Evolutionary conservation across 306 rosid genomes (phyloP).

Genomic region (Morella rubra): DNA sequence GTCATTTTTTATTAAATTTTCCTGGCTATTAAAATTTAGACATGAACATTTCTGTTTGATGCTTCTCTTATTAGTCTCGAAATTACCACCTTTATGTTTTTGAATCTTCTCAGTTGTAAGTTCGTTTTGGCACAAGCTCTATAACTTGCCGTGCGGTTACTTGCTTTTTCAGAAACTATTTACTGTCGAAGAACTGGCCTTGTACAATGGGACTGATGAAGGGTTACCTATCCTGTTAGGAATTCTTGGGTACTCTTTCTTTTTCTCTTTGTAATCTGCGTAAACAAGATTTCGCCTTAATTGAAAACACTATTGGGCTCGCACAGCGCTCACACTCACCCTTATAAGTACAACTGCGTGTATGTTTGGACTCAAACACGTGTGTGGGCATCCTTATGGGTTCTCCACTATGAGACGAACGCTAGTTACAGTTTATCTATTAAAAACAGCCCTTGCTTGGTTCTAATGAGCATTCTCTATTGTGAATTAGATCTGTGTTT

Average conservation of each 20-base stretch:
- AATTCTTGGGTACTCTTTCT: constrained; percentile 71
- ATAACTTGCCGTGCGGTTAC: constrained; percentile 12
- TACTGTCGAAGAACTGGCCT: constrained; percentile 64
- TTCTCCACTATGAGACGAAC: not conserved
- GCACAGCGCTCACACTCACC: no score
- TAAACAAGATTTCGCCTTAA: not conserved
- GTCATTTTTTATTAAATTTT: no score
- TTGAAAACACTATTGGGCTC: no score
- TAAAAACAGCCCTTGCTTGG: not conserved
- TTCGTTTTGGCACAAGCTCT: constrained; percentile 23
- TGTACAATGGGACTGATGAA: constrained; percentile 80
- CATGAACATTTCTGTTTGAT: not conserved
- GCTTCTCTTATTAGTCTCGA: not conserved
- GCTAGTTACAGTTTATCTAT: not conserved
- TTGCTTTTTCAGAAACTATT: constrained; percentile 61
- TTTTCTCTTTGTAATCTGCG: not conserved
- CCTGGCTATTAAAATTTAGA: not conserved
- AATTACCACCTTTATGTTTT: not conserved
- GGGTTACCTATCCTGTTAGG: constrained; percentile 72
- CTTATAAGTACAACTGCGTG: no score
- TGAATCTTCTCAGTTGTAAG: not conserved
- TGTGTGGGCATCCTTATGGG: not conserved
- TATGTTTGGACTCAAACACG: no score
- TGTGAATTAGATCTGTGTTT: constrained; percentile 66
- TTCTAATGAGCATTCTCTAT: constrained; percentile 16